These are phyloP conservation scores for Syncephalastrum contaminatum DNA, from an alignment of 371 early-diverging fungal genomes.

Conservation along the genomic window DNA sequence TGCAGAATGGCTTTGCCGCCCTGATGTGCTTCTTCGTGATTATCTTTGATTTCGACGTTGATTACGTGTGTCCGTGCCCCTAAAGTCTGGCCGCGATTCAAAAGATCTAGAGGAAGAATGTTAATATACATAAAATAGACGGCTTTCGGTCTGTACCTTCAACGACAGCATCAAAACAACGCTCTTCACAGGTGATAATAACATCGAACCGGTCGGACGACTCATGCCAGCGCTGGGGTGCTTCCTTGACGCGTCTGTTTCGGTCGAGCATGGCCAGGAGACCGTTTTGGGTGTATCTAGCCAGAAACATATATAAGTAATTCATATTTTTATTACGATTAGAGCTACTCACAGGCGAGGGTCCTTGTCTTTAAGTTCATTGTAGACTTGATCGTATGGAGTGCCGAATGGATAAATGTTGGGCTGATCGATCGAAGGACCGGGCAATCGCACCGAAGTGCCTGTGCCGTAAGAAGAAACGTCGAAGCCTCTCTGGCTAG, in stretches of 20 bases:
- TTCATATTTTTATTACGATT: too few species aligned
- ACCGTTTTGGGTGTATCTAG: slow-evolving; percentile 87
- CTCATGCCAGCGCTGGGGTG: slow-evolving; percentile 89
- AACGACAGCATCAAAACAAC: slow-evolving; percentile 91
- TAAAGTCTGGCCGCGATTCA: slow-evolving; percentile 63
- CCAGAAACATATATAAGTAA: neutral
- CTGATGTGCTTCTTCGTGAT: slow-evolving; percentile 83
- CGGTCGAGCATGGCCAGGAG: slow-evolving; percentile 90
- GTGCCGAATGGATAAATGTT: slow-evolving; percentile 93
- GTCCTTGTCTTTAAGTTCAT: slow-evolving; percentile 81
- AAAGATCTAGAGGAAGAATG: slow-evolving; percentile 53
- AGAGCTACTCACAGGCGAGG: slow-evolving; percentile 60
- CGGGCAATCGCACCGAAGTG: slow-evolving; percentile 89
- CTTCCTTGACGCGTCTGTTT: slow-evolving; percentile 85
- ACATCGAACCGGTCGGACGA: slow-evolving; percentile 81
- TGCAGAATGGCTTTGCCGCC: slow-evolving; percentile 86
- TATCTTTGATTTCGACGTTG: slow-evolving; percentile 96
- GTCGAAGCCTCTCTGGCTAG: slow-evolving; percentile 73
- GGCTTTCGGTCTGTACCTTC: slow-evolving; percentile 61
- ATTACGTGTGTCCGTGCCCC: slow-evolving; percentile 89
- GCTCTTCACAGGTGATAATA: slow-evolving; percentile 96
- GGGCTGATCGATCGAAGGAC: slow-evolving; percentile 83
- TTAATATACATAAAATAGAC: neutral
- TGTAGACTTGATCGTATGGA: slow-evolving; percentile 87
- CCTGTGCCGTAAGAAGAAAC: slow-evolving; percentile 91